A percentile compares a stretch with the other conserved stretches of the same genome.
Conservation (phyloP, 768 basidiomycete species). For the Rhodosporidiobolus odoratus region DNA sequence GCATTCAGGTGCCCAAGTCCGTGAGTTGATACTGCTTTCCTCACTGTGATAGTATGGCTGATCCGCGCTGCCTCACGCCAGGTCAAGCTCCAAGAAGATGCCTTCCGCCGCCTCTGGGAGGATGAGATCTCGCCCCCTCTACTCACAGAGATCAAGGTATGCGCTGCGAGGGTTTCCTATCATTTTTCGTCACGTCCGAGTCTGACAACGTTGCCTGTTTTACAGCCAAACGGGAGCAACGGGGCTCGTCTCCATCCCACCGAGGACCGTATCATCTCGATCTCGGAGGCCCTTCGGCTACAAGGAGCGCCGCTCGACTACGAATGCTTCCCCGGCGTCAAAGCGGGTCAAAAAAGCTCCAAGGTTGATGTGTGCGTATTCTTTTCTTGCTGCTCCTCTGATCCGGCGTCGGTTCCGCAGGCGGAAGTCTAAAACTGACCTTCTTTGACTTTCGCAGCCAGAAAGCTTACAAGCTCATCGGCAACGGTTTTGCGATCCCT, state of each 20-base stretch:
- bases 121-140: not conserved
- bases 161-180: no score
- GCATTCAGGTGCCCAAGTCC: no score
- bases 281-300: not conserved
- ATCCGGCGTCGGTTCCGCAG: no score
- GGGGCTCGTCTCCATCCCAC: not conserved
- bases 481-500: not conserved
- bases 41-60: no score
- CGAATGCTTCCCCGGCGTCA: no score
- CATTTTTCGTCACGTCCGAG: no score
- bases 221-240: no score
- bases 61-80: no score
- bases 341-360: no score
- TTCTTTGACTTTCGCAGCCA: not conserved
- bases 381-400: not conserved
- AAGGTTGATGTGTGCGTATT: not conserved
- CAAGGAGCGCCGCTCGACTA: not conserved
- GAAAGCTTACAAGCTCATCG: not conserved
- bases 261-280: not conserved
- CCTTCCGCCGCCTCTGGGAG: not conserved
- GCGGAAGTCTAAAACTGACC: no score
- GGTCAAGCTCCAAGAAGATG: not conserved
- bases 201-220: no score
- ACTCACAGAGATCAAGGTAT: not conserved
- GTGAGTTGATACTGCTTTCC: no score